Base-by-base conservation (phyloP, 768 basidiomycete genomes). In the Phylloporus sp. region DNA sequence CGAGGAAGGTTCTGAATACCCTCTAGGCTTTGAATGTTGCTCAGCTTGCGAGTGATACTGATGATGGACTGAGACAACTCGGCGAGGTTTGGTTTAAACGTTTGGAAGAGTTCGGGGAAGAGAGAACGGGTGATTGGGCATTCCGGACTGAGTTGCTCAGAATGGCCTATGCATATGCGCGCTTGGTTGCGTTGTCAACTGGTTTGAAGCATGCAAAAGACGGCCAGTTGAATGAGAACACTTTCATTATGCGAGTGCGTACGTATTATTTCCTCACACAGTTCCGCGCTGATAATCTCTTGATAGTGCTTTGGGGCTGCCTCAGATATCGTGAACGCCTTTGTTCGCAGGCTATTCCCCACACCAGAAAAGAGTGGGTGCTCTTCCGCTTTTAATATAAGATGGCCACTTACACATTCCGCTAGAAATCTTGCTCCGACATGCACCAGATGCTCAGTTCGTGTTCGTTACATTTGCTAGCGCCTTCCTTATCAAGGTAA, bases 381-480 rank as follows among this genome's bases (percentile, higher is more conserved):
- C 28, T 47, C 32, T 15, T 28, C n/a, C 12, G 24, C 8, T 20
- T 13, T 39, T 10, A 6, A 31, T 36, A 6, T 23, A 28, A 42
- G 11, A 46, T 34, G 13, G 27, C 26, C 10, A 5, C 44, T 56
- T 45, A 58, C 16, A 56, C 32, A 16, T 42, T 28, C 36, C 39
- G 52, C 20, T 66, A 83, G 81, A 73, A 43, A 70, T 74, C 24
- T 84, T 78, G 54, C 76, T 85, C 46, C 78, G 84, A 4, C 85
- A 88, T 61, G 89, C 87, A 0, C 88, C 89, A 2, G 88, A 90
- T 62, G 83, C 85, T 1, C 85, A 91, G 57, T 84, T 82, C 53
- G 83, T 91, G 10, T 89, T 91, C 58, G 77, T 84, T 23, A 88
- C 85, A 0, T 91, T 91, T 55, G 89, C 90, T 10, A 82, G 84